Evolutionary conservation across 2,329 filamentous ascomycete genomes (phyloP), one percentile per base, ranked within the genome.

Genomic region (Waltergamsia citrina): DNA sequence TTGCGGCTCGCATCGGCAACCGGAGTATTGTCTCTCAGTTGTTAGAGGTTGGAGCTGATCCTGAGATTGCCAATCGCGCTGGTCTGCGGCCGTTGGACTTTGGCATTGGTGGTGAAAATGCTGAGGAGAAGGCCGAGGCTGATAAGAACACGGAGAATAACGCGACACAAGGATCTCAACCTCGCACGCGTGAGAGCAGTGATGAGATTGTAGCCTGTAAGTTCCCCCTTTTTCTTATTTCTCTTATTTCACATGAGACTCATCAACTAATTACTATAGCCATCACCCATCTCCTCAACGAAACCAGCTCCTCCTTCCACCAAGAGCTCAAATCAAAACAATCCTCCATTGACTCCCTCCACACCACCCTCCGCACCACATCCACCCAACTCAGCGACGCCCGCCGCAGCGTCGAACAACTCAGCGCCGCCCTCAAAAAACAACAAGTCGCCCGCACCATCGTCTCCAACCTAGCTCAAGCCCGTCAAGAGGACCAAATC

Each of bases 21-120:
- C 73, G 83, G 36, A 93, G 86, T 48, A 94, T 98, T 47, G 94
- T 96, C 38, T 90, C 87, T n/a, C 92, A 98, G 53, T 67, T 98
- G 21, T 69, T 96, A 9, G 92, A 98, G 58, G 88, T 98, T 28
- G 87, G 90, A 37, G 92, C 92, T 2, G 87, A 96, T 54, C 82
- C 87, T n/a, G 78, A 81, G 34, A 88, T 96, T 49, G 74, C 86
- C 6, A 98, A 98, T 49, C 78, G 87, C 32, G 88, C 88, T 29
- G 88, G 90, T 15, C 69, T 96, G 10, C 74, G 85, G 25, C 88
- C 92, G 1, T 69, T 87, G n/a, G 92, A 96, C 54, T 98, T 98
- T 61, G 90, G 90, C 7, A 85, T 96, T 19, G 86, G 86, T 5
- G 75, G 76, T 8, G 81, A 85, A 33, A 60, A 59, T 11, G 53